Evolutionary conservation across 2,329 filamentous ascomycete genomes (phyloP).

Genomic region (Fusarium mundagurra): DNA sequence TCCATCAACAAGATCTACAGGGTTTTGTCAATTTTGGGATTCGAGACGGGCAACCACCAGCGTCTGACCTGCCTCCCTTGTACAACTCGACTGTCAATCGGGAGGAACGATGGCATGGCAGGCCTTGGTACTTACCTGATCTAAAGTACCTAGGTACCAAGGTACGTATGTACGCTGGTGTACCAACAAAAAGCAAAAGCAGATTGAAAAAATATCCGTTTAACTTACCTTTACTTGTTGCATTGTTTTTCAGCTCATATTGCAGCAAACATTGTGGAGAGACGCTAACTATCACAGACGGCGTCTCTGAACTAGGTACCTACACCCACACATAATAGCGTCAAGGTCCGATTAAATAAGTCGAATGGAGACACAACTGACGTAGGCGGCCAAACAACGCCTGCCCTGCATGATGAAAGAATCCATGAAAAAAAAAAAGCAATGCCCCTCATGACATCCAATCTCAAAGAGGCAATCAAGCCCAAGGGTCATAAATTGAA

Average conservation of each 20-base stretch:
- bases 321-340: background rate
- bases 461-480: background rate
- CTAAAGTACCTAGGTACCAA: too few relatives aligned
- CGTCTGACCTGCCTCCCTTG: constrained; percentile 29
- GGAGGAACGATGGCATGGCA: constrained; percentile 1
- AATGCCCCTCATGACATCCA: background rate
- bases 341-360: background rate
- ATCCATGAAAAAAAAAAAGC: background rate
- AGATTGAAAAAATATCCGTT: background rate
- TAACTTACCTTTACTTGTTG: background rate
- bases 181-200: background rate
- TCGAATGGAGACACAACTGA: constrained; percentile 1
- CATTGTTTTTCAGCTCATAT: constrained; percentile 1
- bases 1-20: constrained; percentile 32
- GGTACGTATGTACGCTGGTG: too few relatives aligned
- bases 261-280: background rate
- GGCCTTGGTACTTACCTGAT: background rate
- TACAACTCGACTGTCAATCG: constrained; percentile 28
- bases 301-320: background rate
- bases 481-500: background rate
- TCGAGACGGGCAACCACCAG: constrained; percentile 3
- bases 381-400: constrained; percentile 4
- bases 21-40: constrained; percentile 30
- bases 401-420: background rate
- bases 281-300: background rate